Conservation (phyloP, 768 basidiomycete species). For the Lanmaoa pseudosensibilis region DNA sequence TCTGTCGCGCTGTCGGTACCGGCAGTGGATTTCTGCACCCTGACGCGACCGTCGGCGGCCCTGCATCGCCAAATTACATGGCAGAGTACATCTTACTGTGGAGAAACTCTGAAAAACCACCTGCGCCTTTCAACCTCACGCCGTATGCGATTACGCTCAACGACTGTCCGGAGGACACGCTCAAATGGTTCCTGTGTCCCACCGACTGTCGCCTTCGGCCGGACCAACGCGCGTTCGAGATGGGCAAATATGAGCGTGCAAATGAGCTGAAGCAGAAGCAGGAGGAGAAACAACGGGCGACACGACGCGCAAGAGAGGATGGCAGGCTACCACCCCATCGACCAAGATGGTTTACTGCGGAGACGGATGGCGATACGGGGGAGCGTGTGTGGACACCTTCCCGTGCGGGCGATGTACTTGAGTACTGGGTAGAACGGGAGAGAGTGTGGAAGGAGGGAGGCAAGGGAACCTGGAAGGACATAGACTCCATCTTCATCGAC, state of each 20-base stretch:
- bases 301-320: conserved; percentile 71
- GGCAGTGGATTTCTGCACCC: conserved; percentile 66
- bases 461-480: conserved; percentile 53
- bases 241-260: conserved; percentile 80
- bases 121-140: conserved; percentile 91
- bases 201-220: conserved; percentile 93
- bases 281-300: conserved; percentile 77
- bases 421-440: conserved; percentile 86
- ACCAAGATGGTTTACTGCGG: conserved; percentile 85
- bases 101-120: conserved; percentile 85
- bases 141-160: conserved; percentile 94
- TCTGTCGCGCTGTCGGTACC: conserved; percentile 72
- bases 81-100: conserved; percentile 85
- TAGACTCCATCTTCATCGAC: conserved; percentile 82
- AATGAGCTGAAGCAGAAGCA: conserved; percentile 77
- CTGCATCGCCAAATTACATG: conserved; percentile 43
- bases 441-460: conserved; percentile 49
- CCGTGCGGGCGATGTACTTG: conserved; percentile 50
- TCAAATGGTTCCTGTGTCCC: conserved; percentile 74
- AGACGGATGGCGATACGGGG: conserved; percentile 84
- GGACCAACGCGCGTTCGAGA: conserved; percentile 93
- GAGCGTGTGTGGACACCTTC: conserved; percentile 85
- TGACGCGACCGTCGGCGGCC: conserved; percentile 57
- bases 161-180: conserved; percentile 70
- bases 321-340: conserved; percentile 69